Percentiles rank a stretch among this genome's conserved stretches.
These are phyloP conservation scores for Pholiota microspora DNA, from an alignment of 768 basidiomycete genomes.

Conservation along the genomic window DNA sequence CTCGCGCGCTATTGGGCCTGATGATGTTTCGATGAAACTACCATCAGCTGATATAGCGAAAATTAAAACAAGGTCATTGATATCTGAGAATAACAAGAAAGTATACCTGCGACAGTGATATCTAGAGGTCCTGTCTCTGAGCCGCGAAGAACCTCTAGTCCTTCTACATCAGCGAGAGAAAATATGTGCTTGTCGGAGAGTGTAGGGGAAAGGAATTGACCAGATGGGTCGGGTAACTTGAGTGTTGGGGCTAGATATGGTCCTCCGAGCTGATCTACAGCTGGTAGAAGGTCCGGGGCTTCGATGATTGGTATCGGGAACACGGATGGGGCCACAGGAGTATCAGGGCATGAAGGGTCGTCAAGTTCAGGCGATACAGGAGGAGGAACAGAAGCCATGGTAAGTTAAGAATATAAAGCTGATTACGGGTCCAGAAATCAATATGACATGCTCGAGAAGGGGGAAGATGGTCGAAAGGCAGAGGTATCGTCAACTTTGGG, in stretches of 20 bases:
- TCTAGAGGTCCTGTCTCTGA: constrained; percentile 55
- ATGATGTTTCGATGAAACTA: constrained; percentile 79
- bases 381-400: constrained; percentile 21
- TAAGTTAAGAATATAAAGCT: constrained; percentile 13
- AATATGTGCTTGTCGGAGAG: constrained; percentile 41
- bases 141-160: constrained; percentile 38
- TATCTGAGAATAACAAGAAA: not conserved
- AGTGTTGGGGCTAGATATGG: constrained; percentile 25
- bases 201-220: constrained; percentile 41
- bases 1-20: constrained; percentile 71
- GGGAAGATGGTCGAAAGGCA: constrained; percentile 2
- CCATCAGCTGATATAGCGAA: constrained; percentile 50
- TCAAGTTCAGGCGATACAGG: constrained; percentile 19
- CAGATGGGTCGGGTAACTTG: constrained; percentile 19
- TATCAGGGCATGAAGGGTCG: constrained; percentile 29
- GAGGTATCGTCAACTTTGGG: constrained; percentile 9
- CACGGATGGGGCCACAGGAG: constrained; percentile 21
- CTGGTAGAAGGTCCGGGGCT: constrained; percentile 20
- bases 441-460: constrained; percentile 28
- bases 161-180: constrained; percentile 40
- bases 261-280: constrained; percentile 20
- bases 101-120: constrained; percentile 59
- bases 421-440: constrained; percentile 19
- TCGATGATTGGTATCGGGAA: constrained; percentile 24
- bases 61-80: constrained; percentile 12